These are phyloP conservation scores for Rhizomucor pusillus DNA, from an alignment of 371 early-diverging fungal genomes.

Conservation along the genomic window DNA sequence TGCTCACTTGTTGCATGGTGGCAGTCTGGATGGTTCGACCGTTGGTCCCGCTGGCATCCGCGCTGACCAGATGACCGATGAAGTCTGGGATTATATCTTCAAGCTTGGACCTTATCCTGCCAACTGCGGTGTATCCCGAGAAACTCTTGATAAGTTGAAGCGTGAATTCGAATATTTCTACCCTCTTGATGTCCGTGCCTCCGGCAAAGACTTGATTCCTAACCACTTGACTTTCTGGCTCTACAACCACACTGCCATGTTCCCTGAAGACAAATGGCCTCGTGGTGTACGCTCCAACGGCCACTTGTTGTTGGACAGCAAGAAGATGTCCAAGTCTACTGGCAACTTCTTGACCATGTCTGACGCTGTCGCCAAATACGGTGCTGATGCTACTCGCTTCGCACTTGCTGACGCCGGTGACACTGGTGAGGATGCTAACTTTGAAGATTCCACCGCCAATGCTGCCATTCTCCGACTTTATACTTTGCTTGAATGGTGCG, in stretches of 20 bases:
- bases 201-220: slow-evolving; percentile 98
- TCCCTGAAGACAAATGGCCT: slow-evolving; percentile 96
- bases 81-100: slow-evolving; percentile 96
- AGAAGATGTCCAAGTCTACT: slow-evolving; percentile 99
- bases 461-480: slow-evolving; percentile 93
- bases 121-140: slow-evolving; percentile 55
- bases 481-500: slow-evolving; percentile 91
- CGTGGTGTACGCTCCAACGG: slow-evolving; percentile 95
- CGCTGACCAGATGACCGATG: slow-evolving; percentile 88
- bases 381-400: slow-evolving; percentile 98
- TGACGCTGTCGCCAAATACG: slow-evolving; percentile 87
- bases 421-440: slow-evolving; percentile 99
- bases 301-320: slow-evolving; percentile 94
- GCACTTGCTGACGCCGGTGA: slow-evolving; percentile 97
- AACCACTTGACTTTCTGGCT: slow-evolving; percentile 99
- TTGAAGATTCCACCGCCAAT: slow-evolving; percentile 96
- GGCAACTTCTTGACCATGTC: slow-evolving; percentile 98
- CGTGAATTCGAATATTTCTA: slow-evolving; percentile 98
- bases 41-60: slow-evolving; percentile 84
- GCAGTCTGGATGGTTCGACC: slow-evolving; percentile 80
- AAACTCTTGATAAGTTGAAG: slow-evolving; percentile 68
- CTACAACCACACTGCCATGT: slow-evolving; percentile 98
- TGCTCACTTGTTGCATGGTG: slow-evolving; percentile 92
- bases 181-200: slow-evolving; percentile 97
- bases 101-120: slow-evolving; percentile 71